Base-by-base conservation (phyloP, 352 stramenopile genomes). In the Phytopythium delawarense region DNA sequence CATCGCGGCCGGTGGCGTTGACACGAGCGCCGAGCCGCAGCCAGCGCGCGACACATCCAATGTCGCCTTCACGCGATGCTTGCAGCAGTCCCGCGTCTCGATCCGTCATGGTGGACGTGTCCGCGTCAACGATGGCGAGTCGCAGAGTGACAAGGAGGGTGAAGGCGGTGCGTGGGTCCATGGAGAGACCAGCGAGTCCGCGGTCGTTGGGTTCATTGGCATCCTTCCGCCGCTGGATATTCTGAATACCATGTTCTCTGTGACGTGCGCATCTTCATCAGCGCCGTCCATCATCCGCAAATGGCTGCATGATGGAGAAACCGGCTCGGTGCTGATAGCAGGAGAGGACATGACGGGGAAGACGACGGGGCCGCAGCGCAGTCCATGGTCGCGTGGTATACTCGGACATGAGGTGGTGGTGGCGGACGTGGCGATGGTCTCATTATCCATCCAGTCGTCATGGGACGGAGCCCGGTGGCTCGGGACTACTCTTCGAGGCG, bases 11-110 rank as follows among this genome's bases (percentile, higher is more conserved):
- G 9, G 54, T 44, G 2, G 28, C 34, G n/a, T 50, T n/a, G 25
- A 49, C 32, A 30, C 28, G 23, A n/a, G 54, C 54, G 7, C 54
- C 54, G 40, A 60, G 54, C 37, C 54, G 54, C 54, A 60, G 54
- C 37, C 54, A 60, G 37, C 54, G 54, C 37, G 54, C 54, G 37
- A 51, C 54, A 13, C 35, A 23, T 0, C 54, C 55, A 44, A 61
- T 61, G 7, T 61, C 51, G 25, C 53, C 52, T 30, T 57, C 35
- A 8, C 61, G 61, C 21, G 39, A 37, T 12, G 40, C 54, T 21
- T 7, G 13, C 25, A 32, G 59, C 46, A 63, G 32, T 37, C 48
- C 53, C 3, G 12, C 34, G 15, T 59, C 13, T 37, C 35, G 53
- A n/a, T 37, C 25, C 25, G 53, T 1, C 53, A 59, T 59, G 20